Evolutionary conservation across 2,329 filamentous ascomycete genomes (phyloP).

Genomic region (Colletotrichum aenigma): DNA sequence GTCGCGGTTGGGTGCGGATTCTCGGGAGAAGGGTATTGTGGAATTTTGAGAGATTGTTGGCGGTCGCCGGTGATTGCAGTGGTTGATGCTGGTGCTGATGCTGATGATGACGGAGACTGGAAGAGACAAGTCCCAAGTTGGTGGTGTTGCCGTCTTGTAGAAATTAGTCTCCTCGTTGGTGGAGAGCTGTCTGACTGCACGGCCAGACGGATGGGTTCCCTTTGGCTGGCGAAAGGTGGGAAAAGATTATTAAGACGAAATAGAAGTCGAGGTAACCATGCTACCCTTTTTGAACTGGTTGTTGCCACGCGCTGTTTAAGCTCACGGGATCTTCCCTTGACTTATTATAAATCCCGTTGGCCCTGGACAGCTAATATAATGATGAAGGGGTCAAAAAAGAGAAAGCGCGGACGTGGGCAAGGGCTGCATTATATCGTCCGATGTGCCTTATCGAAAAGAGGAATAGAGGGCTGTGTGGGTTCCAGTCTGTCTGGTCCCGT

Average conservation of each 20-base stretch:
- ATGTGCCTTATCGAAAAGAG: slow-evolving; percentile 42
- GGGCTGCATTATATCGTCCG: slow-evolving; percentile 52
- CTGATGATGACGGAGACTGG: not conserved
- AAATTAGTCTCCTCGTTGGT: slow-evolving; percentile 1
- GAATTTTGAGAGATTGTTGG: not conserved
- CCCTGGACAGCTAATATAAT: slow-evolving; percentile 36
- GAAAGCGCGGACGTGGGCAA: slow-evolving; percentile 36
- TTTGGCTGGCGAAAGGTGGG: slow-evolving; percentile 11
- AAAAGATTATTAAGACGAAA: slow-evolving; percentile 20
- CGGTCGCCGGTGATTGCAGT: not conserved
- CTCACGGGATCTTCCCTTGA: slow-evolving; percentile 31
- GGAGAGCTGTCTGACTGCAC: slow-evolving; percentile 15
- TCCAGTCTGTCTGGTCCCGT: slow-evolving; percentile 3
- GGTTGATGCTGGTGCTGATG: not conserved
- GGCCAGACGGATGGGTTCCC: slow-evolving; percentile 7
- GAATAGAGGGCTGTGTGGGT: slow-evolving; percentile 25
- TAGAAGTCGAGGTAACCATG: slow-evolving; percentile 20
- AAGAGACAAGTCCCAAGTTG: not conserved
- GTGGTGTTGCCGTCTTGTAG: slow-evolving; percentile 10
- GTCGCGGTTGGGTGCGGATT: slow-evolving; percentile 8
- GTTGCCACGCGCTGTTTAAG: slow-evolving; percentile 18
- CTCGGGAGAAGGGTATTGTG: not conserved
- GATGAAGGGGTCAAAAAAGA: slow-evolving; percentile 34
- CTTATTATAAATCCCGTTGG: slow-evolving; percentile 36
- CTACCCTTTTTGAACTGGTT: slow-evolving; percentile 15